Evolutionary conservation across 2,329 filamentous ascomycete genomes (phyloP).

Genomic region (Fusarium tjaetaba): DNA sequence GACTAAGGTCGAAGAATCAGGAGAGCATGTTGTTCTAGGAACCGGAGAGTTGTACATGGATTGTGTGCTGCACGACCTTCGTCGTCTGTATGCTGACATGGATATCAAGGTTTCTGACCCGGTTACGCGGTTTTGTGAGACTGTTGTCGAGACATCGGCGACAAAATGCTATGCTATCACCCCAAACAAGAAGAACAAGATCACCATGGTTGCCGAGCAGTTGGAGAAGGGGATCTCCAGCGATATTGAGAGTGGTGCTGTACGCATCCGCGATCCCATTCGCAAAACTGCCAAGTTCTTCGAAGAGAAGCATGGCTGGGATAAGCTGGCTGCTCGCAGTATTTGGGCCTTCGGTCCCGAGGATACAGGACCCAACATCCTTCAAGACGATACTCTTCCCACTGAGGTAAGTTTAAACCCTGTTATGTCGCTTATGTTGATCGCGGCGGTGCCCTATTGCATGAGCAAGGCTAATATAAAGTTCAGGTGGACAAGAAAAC

Average conservation of each 20-base stretch:
- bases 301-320: constrained; percentile 96
- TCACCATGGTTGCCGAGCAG: constrained; percentile 98
- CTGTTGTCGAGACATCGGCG: constrained; percentile 94
- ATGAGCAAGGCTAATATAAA: constrained; percentile 6
- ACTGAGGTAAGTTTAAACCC: constrained; percentile 70
- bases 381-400: constrained; percentile 95
- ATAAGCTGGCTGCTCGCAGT: constrained; percentile 90
- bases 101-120: constrained; percentile 99
- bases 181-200: constrained; percentile 99
- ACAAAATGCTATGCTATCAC: constrained; percentile 98
- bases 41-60: constrained; percentile 99
- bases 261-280: constrained; percentile 92
- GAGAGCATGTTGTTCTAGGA: constrained; percentile 93
- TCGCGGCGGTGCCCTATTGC: constrained; percentile 2
- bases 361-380: constrained; percentile 91
- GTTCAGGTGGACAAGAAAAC: constrained; percentile 87
- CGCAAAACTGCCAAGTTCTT: constrained; percentile 97
- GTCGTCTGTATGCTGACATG: constrained; percentile 96
- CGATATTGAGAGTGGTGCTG: constrained; percentile 90
- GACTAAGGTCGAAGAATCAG: constrained; percentile 97
- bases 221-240: constrained; percentile 93
- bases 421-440: not conserved
- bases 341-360: constrained; percentile 99
- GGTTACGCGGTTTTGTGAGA: constrained; percentile 97
- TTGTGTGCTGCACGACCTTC: constrained; percentile 94